Evolutionary conservation across 2,329 filamentous ascomycete species (phyloP), one percentile per base, ranked within the genome.

Genomic region (Cladosporium sp.): DNA sequence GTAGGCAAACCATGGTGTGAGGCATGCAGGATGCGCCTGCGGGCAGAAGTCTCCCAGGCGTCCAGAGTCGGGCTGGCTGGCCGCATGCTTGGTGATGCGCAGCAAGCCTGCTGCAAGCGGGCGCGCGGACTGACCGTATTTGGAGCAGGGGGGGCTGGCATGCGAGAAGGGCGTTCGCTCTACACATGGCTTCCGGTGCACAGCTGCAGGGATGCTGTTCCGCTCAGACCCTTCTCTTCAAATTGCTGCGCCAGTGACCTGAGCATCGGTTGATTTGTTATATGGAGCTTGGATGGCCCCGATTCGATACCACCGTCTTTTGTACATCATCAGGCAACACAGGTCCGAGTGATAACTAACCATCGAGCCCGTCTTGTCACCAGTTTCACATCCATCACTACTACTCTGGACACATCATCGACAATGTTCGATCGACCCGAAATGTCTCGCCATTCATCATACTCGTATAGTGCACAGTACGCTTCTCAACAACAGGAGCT

Each of bases 361-460:
- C 18, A 62, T 35, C 35, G 40, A 57, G 37, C 53, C 11, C 33
- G 31, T 35, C n/a, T 56, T 63, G 31, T 35, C 55, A 26, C 14
- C 29, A 28, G 26, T 44, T 35, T 49, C 21, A 52, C 11, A 57
- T 33, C 31, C 12, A 31, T 29, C 37, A 33, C 14, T 33, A 49
- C 18, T 18, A 29, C 28, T 23, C 31, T 56, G 28, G 35, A 52
- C 62, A 57, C 58, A 55, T 26, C 52, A 58, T 52, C 37, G 26
- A 62, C 44, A 61, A 73, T 74, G 70, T 71, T 72, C 67, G 65
- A 73, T 61, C 68, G 68, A 69, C 59, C 72, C 59, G 69, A 65
- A 70, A 82, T 83, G 81, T 77, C 81, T 65, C 75, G 80, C 73
- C 79, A 80, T 73, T 76, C 78, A 46, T 72, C 73, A 67, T 82